Evolutionary conservation across 257 asterid genomes (phyloP).

Genomic region (Solanum dulcamara): DNA sequence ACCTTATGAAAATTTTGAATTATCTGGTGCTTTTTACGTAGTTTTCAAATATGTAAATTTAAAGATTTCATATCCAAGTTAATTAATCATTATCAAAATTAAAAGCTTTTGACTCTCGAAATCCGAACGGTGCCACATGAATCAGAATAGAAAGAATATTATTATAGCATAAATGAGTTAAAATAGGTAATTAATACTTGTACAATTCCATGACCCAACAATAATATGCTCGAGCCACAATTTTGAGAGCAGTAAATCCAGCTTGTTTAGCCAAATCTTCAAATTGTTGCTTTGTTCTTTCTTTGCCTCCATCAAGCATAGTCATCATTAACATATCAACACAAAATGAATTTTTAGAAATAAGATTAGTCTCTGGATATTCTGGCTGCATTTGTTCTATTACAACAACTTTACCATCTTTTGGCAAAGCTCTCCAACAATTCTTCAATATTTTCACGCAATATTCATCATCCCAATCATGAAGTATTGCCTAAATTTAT

Average conservation of each 20-base stretch:
- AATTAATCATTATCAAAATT: no score
- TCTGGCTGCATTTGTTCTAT: slow-evolving; percentile 9
- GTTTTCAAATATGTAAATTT: no score
- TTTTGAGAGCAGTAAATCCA: slow-evolving; percentile 1
- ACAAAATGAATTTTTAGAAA: neutral
- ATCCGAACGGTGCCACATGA: no score
- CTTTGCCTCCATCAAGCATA: slow-evolving; percentile 12
- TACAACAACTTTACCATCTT: slow-evolving; percentile 10
- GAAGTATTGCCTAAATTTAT: slow-evolving; percentile 9
- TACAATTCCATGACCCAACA: neutral
- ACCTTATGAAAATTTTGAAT: no score
- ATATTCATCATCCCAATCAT: slow-evolving; percentile 16
- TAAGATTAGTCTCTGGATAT: neutral
- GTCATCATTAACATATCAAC: slow-evolving; percentile 9
- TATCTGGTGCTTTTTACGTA: no score
- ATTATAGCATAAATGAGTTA: neutral
- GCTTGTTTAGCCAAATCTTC: slow-evolving; percentile 7
- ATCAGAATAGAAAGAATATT: no score
- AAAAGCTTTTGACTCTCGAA: no score
- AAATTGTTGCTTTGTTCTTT: slow-evolving; percentile 10
- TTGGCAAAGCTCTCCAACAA: slow-evolving; percentile 5
- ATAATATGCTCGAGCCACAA: neutral
- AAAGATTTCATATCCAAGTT: no score
- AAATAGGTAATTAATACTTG: neutral
- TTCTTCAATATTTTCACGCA: slow-evolving; percentile 12